Evolutionary conservation across 495 filamentous ascomycete genomes (phyloP), one percentile per base, ranked within the genome.

Genomic region (Talaromyces wortmannii): DNA sequence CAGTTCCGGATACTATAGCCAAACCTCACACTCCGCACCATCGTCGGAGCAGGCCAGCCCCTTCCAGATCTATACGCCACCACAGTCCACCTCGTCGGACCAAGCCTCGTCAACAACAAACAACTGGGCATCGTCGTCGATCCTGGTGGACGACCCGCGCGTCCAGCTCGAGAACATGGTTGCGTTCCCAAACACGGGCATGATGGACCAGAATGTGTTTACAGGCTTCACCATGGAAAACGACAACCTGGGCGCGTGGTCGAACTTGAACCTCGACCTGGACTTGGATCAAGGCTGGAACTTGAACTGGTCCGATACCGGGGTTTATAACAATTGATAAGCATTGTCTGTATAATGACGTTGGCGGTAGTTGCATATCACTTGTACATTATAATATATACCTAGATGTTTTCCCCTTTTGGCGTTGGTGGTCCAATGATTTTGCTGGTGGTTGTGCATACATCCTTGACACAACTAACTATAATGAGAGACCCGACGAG

Each of bases 211-310:
- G 55, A 55, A 51, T 56, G 51, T n/a, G 10, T 67, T 17, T 60
- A 58, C 58, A 31, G 50, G 50, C 2, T 53, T 53, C 17, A 7
- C 15, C 10, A n/a, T 15, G 32, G 43, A 45, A 10, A 31, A 46
- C 32, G 40, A 53, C 7, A 36, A 59, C 13, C 58, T 67, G 17
- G 61, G 58, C 13, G 56, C 58, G n/a, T 69, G 64, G 61, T 57
- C 61, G 7, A 67, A 59, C 48, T 52, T 59, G 10, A 58, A 59
- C 48, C 42, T 71, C 18, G 68, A 72, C 50, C 49, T 72, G 7
- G 70, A 70, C 40, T 53, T 74, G 12, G 70, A 73, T 45, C 64
- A 71, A 48, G 71, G 71, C 40, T 74, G 71, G 71, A 67, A 66
- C 50, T 56, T 71, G 60, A 64, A 71, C 44, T 72, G 71, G 69